Evolutionary conservation across 2,329 filamentous ascomycete species (phyloP), one percentile per base, ranked within the genome.

Genomic region (Didymella arachidicola): DNA sequence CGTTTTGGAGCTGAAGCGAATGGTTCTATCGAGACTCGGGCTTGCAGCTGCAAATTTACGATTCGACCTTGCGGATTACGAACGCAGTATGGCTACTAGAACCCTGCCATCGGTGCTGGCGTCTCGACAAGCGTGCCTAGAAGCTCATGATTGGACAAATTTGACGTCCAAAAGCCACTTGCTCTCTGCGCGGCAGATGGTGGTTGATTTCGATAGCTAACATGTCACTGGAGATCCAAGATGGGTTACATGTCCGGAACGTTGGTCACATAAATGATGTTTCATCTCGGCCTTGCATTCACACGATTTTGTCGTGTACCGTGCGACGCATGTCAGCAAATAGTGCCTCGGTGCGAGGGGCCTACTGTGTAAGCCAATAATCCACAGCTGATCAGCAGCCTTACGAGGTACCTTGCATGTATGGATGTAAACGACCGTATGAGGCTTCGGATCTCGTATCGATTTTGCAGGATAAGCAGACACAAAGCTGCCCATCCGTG

Each of bases 41-140:
- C 22, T 26, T 10, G 11, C 30, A 22, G 39, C 45, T 12, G 7
- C 42, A 14, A 45, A 7, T 6, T 39, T 46, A 10, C 46, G 34
- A 4, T 32, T 25, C 2, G 12, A 26, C 6, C 2, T 59, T 3
- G n/a, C 29, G 1, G 27, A 42, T 7, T 59, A 59, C 27, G 32
- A 59, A 22, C 39, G 44, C 26, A 47, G 47, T n/a, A 18, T 59
- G 32, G 50, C 41, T 34, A 29, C 11, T 10, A 47, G 57, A 27
- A 55, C 57, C 3, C 26, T 25, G 6, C 50, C 57, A 12, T 42
- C 57, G 38, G 57, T 59, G 14, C 22, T 59, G 34, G 46, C 51
- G 7, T 54, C 50, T 18, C 46, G 57, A 22, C 57, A 55, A 43
- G 57, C 57, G 29, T 59, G 57, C n/a, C 57, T 59, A n/a, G 51